These are phyloP conservation scores for Ceratonia siliqua DNA, from an alignment of 306 rosid species.

Conservation along the genomic window DNA sequence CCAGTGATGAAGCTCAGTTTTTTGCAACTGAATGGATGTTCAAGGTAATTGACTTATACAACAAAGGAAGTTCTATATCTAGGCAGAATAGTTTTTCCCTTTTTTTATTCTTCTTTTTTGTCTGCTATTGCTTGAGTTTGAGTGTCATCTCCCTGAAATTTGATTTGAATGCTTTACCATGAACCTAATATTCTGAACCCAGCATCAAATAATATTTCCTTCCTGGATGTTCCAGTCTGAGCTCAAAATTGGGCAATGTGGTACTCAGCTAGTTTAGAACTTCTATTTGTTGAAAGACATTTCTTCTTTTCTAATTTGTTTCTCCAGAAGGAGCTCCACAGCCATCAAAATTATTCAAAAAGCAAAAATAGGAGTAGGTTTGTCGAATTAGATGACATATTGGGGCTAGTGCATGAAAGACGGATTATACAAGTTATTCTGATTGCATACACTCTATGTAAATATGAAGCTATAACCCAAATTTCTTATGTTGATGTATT, in stretches of 20 bases:
- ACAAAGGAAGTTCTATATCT: background rate
- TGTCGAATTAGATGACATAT: background rate
- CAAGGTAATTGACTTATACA: constrained; percentile 59
- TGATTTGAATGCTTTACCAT: constrained; percentile 19
- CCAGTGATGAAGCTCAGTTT: constrained; percentile 92
- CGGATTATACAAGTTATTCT: background rate
- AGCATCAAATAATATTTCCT: constrained; percentile 23
- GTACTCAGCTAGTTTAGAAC: constrained; percentile 14
- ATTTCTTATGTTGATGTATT: constrained; percentile 3
- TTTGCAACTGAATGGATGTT: constrained; percentile 99
- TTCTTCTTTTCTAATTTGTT: background rate
- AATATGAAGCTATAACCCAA: background rate
- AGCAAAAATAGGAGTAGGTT: background rate
- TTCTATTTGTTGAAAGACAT: background rate
- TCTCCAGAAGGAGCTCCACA: background rate
- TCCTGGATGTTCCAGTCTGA: background rate
- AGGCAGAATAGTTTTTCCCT: background rate
- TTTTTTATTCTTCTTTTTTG: background rate
- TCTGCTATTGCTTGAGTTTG: constrained; percentile 14
- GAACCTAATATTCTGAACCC: constrained; percentile 12
- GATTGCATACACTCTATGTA: background rate
- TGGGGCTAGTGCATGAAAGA: background rate
- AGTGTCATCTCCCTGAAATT: constrained; percentile 13
- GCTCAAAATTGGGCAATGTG: constrained; percentile 2
- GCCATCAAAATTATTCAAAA: background rate